Base-by-base conservation (phyloP, 805 yeast species). In the Saturnispora saitoi region DNA sequence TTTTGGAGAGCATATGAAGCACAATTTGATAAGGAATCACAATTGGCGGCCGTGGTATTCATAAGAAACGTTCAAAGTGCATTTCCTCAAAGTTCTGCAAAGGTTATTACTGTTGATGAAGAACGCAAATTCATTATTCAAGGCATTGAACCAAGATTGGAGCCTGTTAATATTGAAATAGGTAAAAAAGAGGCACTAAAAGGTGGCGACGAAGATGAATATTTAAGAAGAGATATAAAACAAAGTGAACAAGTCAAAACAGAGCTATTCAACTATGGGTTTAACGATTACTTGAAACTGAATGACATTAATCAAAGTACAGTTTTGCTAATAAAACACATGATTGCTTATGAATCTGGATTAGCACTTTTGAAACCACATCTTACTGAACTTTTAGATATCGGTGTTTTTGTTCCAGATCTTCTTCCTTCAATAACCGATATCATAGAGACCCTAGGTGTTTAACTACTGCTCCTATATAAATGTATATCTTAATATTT, bases 21-120 rank as follows among this genome's bases (percentile, higher is more conserved):
- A 12, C 93, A 85, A 62, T 93, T 93, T 59, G 83, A 83, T 52
- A 76, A 75, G 48, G 71, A 75, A 48, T 77, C 80, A 56, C 69
- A 91, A 44, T 72, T 91, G 30, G 95, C 96, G 1, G 99, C 99
- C 0, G 97, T 93, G 11, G 98, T 93, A 56, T 93, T 93, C 64
- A 93, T 93, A 63, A 88, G 91, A 58, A 91, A 93, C 61, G 98
- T 91, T 19, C 83, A 90, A 31, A 78, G 80, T 51, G 95, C 96
- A 1, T 93, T 93, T 62, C 82, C 85, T 15, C 78, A 81, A 57
- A 88, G 96, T 3, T 83, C 86, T 46, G 98, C 99, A 0, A 90
- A 89, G 91, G 98, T 93, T 14, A 78, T 91, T 22, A 77, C 78
- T 47, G 72, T 78, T 38, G 71, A 78, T 12, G 81, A 83, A 1